Base-by-base conservation (phyloP, 1,284 basidiomycete species). In the Apiotrichum sp. region DNA sequence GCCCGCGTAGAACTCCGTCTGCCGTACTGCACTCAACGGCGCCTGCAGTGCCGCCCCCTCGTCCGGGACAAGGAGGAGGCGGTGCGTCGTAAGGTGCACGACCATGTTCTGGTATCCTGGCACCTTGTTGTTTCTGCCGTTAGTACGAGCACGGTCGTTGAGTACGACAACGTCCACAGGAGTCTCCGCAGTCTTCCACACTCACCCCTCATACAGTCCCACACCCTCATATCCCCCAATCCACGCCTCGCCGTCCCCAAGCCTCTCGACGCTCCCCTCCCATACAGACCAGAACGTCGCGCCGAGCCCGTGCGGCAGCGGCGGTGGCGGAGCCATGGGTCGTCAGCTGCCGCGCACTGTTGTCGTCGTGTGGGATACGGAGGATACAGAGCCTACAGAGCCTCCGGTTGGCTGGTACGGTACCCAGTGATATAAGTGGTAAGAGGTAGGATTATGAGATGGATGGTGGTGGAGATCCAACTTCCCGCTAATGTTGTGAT, bases 1-100 rank as follows among this genome's bases (percentile, higher is more conserved):
- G 3, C 95, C 93, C 3, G 86, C 85, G 71, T 96, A 98, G 75
- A 89, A 84, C 64, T 97, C 91, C 3, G 91, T 95, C 66, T 87
- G 86, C 1, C 79, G 78, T 52, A 98, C 80, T 58, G 79, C 77
- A 0, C 80, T 78, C 7, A 97, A 81, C 62, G 70, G 63, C 34
- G 78, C 65, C 53, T 86, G 83, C 59, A 89, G 74, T 6, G 73
- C 32, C 3, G 47, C 13, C 16, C 36, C 47, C 4, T 22, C 39
- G 3, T 63, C 61, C 14, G 69, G 71, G 2, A 73, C 58, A 54
- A 76, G 63, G 36, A 78, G 67, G 3, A 78, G 62, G 1, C 95
- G 85, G 71, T 96, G 90, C 0, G 86, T 88, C 0, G 93, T 91
- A 31, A 90, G 79, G 69, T 89, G 82, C 2, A 88, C 82, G 76